A percentile compares a stretch with the other conserved stretches of the same genome.
Conservation (phyloP, 345 rosid genomes). For the Acer saccharum region DNA sequence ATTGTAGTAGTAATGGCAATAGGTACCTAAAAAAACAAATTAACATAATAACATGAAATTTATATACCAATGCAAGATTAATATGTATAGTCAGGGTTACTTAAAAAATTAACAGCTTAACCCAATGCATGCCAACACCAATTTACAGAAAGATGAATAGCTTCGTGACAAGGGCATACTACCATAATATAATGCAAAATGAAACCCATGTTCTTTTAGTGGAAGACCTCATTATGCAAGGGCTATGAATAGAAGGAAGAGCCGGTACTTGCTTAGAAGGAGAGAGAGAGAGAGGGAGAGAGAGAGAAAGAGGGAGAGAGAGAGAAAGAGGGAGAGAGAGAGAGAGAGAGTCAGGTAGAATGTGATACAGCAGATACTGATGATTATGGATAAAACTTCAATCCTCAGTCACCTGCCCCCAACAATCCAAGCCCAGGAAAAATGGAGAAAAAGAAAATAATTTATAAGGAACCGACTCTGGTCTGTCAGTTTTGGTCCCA, state of each 20-base stretch:
- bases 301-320: background rate
- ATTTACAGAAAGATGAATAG: slow-evolving; percentile 4
- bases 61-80: background rate
- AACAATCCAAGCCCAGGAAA: background rate
- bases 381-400: background rate
- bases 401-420: background rate
- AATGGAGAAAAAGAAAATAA: too few species aligned
- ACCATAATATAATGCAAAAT: background rate
- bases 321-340: background rate
- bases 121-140: background rate
- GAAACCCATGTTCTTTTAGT: background rate
- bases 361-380: background rate
- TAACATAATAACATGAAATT: slow-evolving; percentile 8
- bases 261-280: background rate
- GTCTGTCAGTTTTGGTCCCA: background rate
- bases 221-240: background rate
- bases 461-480: background rate
- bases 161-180: background rate
- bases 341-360: too few species aligned
- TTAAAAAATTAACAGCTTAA: background rate
- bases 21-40: slow-evolving; percentile 70
- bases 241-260: background rate
- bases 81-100: background rate
- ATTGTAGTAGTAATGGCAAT: slow-evolving; percentile 90
- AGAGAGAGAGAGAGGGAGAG: background rate